These are phyloP conservation scores for Suillus hirtellus DNA, from an alignment of 768 basidiomycete genomes.

Conservation along the genomic window DNA sequence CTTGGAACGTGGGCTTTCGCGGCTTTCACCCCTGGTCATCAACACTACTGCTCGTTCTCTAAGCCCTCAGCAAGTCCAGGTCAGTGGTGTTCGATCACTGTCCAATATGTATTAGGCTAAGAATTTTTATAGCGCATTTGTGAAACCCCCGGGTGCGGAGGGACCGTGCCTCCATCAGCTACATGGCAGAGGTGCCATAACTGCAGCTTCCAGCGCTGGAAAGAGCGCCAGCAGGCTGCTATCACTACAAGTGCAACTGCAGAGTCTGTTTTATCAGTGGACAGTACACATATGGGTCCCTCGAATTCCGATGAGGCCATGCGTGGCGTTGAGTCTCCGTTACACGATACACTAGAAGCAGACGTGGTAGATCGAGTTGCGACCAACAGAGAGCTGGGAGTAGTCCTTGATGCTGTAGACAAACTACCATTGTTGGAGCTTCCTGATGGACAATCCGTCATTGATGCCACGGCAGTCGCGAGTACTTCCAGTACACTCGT, in stretches of 20 bases:
- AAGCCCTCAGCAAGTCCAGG: neutral
- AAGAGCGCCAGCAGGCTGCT: constrained; percentile 9
- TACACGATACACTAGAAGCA: neutral
- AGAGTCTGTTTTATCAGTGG: neutral
- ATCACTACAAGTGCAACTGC: neutral
- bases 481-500: neutral
- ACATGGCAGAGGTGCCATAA: constrained; percentile 20
- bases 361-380: neutral
- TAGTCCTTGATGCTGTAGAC: neutral
- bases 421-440: neutral
- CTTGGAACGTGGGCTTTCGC: too few relatives aligned
- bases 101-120: neutral
- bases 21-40: neutral
- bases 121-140: constrained; percentile 19
- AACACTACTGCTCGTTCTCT: neutral
- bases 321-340: neutral
- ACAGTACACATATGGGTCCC: neutral
- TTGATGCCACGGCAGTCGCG: neutral
- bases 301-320: constrained; percentile 10
- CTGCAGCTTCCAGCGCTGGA: constrained; percentile 25
- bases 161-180: constrained; percentile 9
- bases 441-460: neutral
- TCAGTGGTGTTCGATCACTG: neutral
- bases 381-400: neutral
- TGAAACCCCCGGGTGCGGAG: constrained; percentile 17